Conservation (phyloP, 1,139 yeast genomes). For the Groenewaldozyma sp. region DNA sequence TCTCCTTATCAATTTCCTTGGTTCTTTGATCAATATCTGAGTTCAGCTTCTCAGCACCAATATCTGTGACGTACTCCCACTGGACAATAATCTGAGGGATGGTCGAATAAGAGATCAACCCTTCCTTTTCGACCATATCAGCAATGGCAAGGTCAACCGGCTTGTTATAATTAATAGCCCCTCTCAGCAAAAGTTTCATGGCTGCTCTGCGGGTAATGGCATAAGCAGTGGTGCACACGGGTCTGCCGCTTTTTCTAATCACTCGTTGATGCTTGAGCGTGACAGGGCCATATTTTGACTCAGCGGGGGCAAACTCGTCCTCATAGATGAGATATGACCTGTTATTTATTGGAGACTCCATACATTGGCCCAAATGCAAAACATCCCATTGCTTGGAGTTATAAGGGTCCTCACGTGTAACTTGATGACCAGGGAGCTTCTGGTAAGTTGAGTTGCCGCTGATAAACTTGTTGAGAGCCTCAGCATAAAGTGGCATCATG, state of each 20-base stretch:
- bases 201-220: slow-evolving; percentile 15
- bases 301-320: slow-evolving; percentile 10
- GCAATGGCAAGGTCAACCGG: slow-evolving; percentile 14
- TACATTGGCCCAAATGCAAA: slow-evolving; percentile 8
- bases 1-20: background rate
- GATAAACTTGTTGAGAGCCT: slow-evolving; percentile 9
- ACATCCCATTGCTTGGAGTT: slow-evolving; percentile 10
- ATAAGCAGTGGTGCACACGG: slow-evolving; percentile 16
- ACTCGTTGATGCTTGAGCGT: slow-evolving; percentile 9
- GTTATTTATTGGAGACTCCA: background rate
- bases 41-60: slow-evolving; percentile 13
- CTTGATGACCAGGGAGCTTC: background rate
- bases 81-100: slow-evolving; percentile 13
- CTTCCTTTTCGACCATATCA: slow-evolving; percentile 7
- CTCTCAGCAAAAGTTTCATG: slow-evolving; percentile 11
- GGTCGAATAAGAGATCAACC: slow-evolving; percentile 10
- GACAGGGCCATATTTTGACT: slow-evolving; percentile 4
- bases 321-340: slow-evolving; percentile 6
- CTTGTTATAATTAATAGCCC: slow-evolving; percentile 10
- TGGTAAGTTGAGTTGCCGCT: background rate
- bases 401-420: slow-evolving; percentile 9
- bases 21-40: slow-evolving; percentile 10
- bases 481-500: slow-evolving; percentile 8
- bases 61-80: slow-evolving; percentile 13
- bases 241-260: slow-evolving; percentile 8